A percentile compares a stretch with the other conserved stretches of the same genome.
Evolutionary conservation across 1,284 basidiomycete genomes (phyloP).

Genomic region (Phellinidium pouzarii): DNA sequence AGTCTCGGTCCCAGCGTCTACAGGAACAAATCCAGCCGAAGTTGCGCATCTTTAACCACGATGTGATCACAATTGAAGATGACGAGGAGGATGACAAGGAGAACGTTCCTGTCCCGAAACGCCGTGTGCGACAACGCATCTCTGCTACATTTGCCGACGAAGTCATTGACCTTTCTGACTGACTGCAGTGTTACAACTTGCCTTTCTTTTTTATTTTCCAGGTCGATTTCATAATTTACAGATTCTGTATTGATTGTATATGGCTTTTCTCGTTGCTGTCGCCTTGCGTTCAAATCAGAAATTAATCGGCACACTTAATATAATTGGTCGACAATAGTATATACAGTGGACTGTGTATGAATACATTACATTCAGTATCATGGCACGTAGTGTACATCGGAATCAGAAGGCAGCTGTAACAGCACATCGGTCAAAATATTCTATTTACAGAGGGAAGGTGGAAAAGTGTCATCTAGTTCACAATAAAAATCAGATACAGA

Average conservation of each 20-base stretch:
- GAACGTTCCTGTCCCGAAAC: constrained; percentile 46
- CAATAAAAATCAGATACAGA: background rate
- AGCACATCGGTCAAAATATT: too few species aligned
- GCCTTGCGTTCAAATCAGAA: too few species aligned
- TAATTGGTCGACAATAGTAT: background rate
- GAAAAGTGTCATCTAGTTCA: too few species aligned
- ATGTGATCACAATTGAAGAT: constrained; percentile 36
- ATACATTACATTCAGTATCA: background rate
- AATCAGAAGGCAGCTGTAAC: too few species aligned
- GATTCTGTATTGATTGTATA: background rate
- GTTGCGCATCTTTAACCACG: constrained; percentile 7
- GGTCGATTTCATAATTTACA: background rate
- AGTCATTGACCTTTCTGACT: constrained; percentile 48
- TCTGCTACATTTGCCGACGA: constrained; percentile 30
- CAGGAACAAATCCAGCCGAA: background rate
- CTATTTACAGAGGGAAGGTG: too few species aligned
- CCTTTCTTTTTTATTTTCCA: too few species aligned
- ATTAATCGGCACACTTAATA: background rate
- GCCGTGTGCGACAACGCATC: constrained; percentile 43
- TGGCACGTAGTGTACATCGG: too few species aligned
- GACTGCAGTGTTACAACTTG: too few species aligned
- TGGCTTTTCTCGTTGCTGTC: too few species aligned
- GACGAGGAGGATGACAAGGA: constrained; percentile 56
- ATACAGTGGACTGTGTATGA: background rate
- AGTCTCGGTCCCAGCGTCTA: background rate